Evolutionary conservation across 345 rosid species (phyloP).

Genomic region (Hibiscus syriacus): DNA sequence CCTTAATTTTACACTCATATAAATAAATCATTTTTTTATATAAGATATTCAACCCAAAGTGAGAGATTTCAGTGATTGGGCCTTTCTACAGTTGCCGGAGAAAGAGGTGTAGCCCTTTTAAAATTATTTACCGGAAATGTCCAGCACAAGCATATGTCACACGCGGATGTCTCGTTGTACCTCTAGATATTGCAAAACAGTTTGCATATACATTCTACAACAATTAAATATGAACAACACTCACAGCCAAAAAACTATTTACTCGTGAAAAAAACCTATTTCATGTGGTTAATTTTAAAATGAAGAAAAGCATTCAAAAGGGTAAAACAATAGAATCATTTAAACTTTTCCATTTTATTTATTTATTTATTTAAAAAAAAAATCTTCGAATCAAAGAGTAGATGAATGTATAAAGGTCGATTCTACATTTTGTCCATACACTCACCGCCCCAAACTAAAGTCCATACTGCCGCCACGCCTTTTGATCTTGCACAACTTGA

Average conservation of each 20-base stretch:
- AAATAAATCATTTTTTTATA: too few species aligned
- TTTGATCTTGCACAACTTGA: too few species aligned
- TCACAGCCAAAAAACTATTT: neutral
- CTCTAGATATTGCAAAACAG: neutral
- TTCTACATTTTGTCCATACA: too few species aligned
- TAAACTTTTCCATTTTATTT: neutral
- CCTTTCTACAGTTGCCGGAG: neutral
- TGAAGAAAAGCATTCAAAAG: neutral
- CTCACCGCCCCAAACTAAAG: too few species aligned
- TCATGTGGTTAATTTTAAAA: neutral
- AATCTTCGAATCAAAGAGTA: neutral
- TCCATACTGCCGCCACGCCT: too few species aligned
- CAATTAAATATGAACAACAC: neutral
- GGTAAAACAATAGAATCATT: neutral
- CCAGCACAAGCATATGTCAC: neutral
- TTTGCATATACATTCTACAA: neutral
- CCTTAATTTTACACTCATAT: too few species aligned
- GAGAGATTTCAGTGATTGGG: neutral
- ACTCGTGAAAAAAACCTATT: neutral
- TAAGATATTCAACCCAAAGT: neutral
- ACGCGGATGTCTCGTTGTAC: neutral
- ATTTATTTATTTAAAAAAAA: too few species aligned
- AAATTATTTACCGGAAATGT: neutral
- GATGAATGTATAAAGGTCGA: neutral
- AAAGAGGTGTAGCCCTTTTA: neutral